Evolutionary conservation across 768 basidiomycete species (phyloP).

Genomic region (Boletus coccyginus): DNA sequence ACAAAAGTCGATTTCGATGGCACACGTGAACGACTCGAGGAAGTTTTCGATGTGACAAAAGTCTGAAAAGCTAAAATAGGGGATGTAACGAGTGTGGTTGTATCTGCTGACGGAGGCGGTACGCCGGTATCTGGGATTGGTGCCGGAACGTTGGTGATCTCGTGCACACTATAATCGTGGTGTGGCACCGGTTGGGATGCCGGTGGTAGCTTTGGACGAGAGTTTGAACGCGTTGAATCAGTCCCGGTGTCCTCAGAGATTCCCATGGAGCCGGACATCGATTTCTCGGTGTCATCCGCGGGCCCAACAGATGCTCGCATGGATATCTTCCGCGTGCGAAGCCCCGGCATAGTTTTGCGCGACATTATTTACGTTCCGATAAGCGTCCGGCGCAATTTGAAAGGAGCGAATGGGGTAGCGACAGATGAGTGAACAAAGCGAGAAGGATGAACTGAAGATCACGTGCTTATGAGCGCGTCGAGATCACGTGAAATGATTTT

Average conservation of each 20-base stretch:
- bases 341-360: conserved; percentile 4
- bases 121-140: conserved; percentile 32
- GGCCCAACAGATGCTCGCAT: conserved; percentile 6
- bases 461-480: conserved; percentile 25
- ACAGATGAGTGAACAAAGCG: conserved; percentile 1
- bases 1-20: conserved; percentile 25
- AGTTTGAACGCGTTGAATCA: not conserved
- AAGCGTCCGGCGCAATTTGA: conserved; percentile 27
- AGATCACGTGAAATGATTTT: conserved; percentile 32
- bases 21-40: conserved; percentile 7
- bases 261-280: conserved; percentile 8
- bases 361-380: conserved; percentile 13
- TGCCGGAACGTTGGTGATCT: conserved; percentile 28
- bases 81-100: conserved; percentile 3
- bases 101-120: conserved; percentile 23
- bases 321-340: conserved; percentile 7
- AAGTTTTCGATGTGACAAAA: conserved; percentile 20
- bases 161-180: conserved; percentile 27
- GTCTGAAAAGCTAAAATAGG: conserved; percentile 21
- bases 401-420: conserved; percentile 24
- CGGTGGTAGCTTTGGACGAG: conserved; percentile 11
- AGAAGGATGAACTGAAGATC: conserved; percentile 13
- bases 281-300: conserved; percentile 24
- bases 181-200: conserved; percentile 13
- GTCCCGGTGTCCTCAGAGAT: not conserved